Conservation (phyloP, 371 early-diverging fungal genomes). For the Rhizomucor pusillus region DNA sequence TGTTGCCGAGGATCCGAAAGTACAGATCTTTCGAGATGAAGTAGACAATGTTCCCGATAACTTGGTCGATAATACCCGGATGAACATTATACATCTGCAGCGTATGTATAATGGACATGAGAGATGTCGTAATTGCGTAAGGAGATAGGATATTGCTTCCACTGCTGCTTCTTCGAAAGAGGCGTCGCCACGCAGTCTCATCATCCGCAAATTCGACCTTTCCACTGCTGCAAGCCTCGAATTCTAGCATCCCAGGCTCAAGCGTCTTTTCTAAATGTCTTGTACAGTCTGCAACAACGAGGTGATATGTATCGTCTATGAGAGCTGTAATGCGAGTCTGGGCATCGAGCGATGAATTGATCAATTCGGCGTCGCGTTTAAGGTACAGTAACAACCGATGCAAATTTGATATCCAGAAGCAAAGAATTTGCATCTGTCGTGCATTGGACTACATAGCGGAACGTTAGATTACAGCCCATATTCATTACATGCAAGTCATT, state of each 20-base stretch:
- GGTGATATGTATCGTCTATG: constrained; percentile 68
- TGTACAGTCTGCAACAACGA: constrained; percentile 63
- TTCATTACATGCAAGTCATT: background rate
- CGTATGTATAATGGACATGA: constrained; percentile 59
- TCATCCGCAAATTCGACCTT: no score
- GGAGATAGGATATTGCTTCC: no score
- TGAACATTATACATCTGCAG: constrained; percentile 66
- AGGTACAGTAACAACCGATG: constrained; percentile 79
- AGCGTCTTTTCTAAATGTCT: constrained; percentile 61
- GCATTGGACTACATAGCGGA: constrained; percentile 18
- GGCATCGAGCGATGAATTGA: constrained; percentile 57
- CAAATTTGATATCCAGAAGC: constrained; percentile 86
- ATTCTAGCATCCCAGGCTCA: constrained; percentile 66
- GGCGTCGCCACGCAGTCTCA: constrained; percentile 32
- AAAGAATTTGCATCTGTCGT: constrained; percentile 43
- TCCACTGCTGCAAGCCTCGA: no score
- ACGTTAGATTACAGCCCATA: background rate
- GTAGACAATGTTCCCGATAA: constrained; percentile 72
- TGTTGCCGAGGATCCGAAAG: constrained; percentile 75
- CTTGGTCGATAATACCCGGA: constrained; percentile 67
- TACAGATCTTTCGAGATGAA: constrained; percentile 75
- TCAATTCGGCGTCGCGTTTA: constrained; percentile 76
- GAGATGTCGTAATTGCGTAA: constrained; percentile 55
- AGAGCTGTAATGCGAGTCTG: constrained; percentile 73
- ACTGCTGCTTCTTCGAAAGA: constrained; percentile 33